phyloP scores from a whole-genome alignment of 2,329 filamentous ascomycete species.

The Fusarium miscanthi region DNA sequence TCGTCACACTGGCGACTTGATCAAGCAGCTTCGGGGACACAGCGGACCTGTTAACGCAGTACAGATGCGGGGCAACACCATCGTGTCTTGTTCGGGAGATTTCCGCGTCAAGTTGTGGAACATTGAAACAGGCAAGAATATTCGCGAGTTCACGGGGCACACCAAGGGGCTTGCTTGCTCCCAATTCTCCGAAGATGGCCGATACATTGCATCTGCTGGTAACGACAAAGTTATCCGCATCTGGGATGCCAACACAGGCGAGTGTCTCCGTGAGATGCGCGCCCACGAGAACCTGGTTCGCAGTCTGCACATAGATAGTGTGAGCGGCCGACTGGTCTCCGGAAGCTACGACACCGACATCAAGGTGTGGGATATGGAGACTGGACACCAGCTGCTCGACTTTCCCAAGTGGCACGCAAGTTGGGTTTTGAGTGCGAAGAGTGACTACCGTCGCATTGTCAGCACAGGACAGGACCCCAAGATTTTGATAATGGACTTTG shows the following conservation, averaged over 20 bases:
- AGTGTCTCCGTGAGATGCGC: constrained; percentile 81
- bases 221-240: constrained; percentile 97
- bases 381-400: constrained; percentile 80
- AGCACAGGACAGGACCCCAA: constrained; percentile 95
- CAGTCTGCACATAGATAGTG: constrained; percentile 88
- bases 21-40: constrained; percentile 87
- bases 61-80: constrained; percentile 90
- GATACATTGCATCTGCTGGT: constrained; percentile 90
- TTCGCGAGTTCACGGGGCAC: constrained; percentile 90
- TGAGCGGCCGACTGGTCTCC: constrained; percentile 86
- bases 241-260: constrained; percentile 92
- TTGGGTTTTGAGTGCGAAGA: constrained; percentile 97
- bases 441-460: constrained; percentile 93
- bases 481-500: constrained; percentile 95
- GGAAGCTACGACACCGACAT: constrained; percentile 96
- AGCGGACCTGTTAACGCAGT: constrained; percentile 95
- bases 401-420: constrained; percentile 96
- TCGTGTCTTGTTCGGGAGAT: constrained; percentile 94
- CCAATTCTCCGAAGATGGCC: constrained; percentile 95
- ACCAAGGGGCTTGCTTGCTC: constrained; percentile 95
- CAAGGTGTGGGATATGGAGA: constrained; percentile 90
- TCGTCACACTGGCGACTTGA: constrained; percentile 77
- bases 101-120: constrained; percentile 97
- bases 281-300: constrained; percentile 90
- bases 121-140: constrained; percentile 85